These are phyloP conservation scores for Aspergillus tanneri DNA, from an alignment of 2,329 filamentous ascomycete species.

Conservation along the genomic window DNA sequence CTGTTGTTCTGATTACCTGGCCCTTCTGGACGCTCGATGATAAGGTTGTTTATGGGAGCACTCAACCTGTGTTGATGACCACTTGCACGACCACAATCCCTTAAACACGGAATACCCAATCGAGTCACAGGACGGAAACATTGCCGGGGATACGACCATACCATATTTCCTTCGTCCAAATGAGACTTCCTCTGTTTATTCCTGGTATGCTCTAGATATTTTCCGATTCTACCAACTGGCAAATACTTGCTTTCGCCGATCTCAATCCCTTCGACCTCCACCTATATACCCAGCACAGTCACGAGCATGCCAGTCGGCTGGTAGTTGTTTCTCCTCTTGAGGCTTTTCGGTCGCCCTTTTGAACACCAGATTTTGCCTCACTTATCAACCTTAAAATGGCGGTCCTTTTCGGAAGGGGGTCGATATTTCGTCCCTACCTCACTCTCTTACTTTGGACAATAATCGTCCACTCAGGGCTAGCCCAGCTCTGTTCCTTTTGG, in stretches of 20 bases:
- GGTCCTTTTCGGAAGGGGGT: constrained; percentile 11
- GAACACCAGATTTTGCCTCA: constrained; percentile 9
- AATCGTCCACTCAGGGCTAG: constrained; percentile 21
- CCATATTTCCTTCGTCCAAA: background rate
- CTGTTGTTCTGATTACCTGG: background rate
- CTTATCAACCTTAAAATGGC: constrained; percentile 22
- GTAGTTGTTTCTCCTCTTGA: constrained; percentile 23
- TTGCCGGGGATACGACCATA: background rate
- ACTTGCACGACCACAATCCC: background rate
- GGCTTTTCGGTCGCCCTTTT: constrained; percentile 25
- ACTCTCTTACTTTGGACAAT: constrained; percentile 23
- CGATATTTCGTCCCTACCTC: constrained; percentile 17
- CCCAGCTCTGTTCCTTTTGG: constrained; percentile 39
- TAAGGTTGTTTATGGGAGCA: constrained; percentile 1
- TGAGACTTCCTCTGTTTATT: background rate
- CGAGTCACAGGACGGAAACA: background rate
- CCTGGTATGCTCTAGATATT: background rate
- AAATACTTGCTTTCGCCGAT: background rate
- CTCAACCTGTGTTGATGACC: background rate
- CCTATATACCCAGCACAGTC: constrained; percentile 9
- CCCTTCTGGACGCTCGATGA: background rate
- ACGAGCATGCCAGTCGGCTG: constrained; percentile 29
- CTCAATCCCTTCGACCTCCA: constrained; percentile 9
- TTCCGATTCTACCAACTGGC: background rate
- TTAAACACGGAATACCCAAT: background rate